Base-by-base conservation (phyloP, 441 rosid genomes). In the Omphalea diandra region DNA sequence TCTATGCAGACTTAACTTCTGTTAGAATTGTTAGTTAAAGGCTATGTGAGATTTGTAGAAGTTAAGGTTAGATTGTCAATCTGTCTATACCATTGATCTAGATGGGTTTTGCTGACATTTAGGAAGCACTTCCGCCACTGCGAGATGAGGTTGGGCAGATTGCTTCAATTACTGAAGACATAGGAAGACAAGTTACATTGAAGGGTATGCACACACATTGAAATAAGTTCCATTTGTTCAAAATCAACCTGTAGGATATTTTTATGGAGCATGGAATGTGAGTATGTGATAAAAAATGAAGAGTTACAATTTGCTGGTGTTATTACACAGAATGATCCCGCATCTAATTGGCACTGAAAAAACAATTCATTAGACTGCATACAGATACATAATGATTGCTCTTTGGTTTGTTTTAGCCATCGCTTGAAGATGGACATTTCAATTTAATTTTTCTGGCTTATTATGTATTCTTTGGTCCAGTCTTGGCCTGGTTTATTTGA, bases 401-500 rank as follows among this genome's bases (percentile, higher is more conserved):
- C 44, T 8, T n/a, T 36, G 27, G 3, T 20, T 17, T 9, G 18
- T 26, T 40, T 22, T 67, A 12, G 67, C 5, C 65, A 69, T 24
- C 71, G 46, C 49, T 67, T 46, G 40, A 0, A 52, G 62, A 24
- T 31, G 54, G 47, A 70, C 38, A 24, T 66, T 69, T 46, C 2
- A 36, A 24, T 24, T 62, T 38, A 31, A 22, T 7, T 58, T 52
- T n/a, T 41, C 50, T 49, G 35, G 4, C 15, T 70, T 43, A 15
- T 14, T 54, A 7, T 67, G 46, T 29, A 29, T 68, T 64, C 31
- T 60, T 7, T 52, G 38, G 3, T 82, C 49, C 63, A 62, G 38
- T 50, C 72, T n/a, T 67, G n/a, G n/a, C 46, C 57, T 69, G 65
- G 29, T 38, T 50, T 54, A 20, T 65, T 52, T 46, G 22, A 52